These are phyloP conservation scores for Paramecium sexaurelia DNA, from an alignment of 73 alveolate species.

Conservation along the genomic window DNA sequence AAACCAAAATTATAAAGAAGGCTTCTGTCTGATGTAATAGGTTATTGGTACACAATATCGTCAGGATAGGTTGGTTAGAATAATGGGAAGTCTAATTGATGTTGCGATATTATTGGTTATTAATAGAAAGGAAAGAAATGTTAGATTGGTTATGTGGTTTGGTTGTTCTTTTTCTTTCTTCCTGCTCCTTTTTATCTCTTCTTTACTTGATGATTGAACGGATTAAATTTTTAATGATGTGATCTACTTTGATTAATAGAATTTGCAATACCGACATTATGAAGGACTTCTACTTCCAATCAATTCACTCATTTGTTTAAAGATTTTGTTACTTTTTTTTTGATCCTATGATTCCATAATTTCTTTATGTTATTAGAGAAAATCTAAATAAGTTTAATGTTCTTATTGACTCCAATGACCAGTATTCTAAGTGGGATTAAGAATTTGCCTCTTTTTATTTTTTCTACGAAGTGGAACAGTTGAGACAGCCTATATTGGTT, in stretches of 20 bases:
- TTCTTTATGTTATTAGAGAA: not conserved
- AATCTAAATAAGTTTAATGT: conserved; percentile 24
- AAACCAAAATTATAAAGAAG: not conserved
- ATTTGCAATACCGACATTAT: conserved; percentile 9
- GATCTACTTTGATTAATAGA: not conserved
- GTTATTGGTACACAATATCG: not conserved
- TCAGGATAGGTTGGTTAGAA: conserved; percentile 2
- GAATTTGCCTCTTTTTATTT: conserved; percentile 3
- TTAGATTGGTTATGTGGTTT: not conserved
- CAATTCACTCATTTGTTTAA: conserved; percentile 35
- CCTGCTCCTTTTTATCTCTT: conserved; percentile 59
- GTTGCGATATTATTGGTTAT: not conserved
- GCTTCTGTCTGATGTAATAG: not conserved
- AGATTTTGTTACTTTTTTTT: conserved; percentile 23
- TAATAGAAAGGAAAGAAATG: not conserved
- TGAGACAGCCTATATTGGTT: not conserved
- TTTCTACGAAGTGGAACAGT: not conserved
- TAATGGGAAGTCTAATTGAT: not conserved
- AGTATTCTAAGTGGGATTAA: conserved; percentile 25
- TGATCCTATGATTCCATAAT: conserved; percentile 46
- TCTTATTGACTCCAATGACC: conserved; percentile 55
- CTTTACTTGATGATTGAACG: not conserved
- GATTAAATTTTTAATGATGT: conserved; percentile 54
- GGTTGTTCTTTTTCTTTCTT: conserved; percentile 20
- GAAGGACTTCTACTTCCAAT: conserved; percentile 52